Base-by-base conservation (phyloP, 1,284 basidiomycete genomes). In the Marasmius tenuissimus region DNA sequence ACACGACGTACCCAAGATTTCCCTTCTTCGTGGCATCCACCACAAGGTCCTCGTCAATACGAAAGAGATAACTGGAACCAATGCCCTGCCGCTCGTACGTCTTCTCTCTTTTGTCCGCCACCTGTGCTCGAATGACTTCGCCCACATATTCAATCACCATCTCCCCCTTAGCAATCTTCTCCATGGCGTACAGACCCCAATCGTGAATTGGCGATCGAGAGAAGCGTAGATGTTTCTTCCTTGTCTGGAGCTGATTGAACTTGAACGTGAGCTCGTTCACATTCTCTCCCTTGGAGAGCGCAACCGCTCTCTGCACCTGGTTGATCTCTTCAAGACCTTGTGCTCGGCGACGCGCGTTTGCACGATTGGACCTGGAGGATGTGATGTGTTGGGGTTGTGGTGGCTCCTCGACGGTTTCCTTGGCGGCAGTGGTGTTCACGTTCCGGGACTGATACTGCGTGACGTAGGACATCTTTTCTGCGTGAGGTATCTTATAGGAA, bases 141-240 rank as follows among this genome's bases (percentile, higher is more conserved):
- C 97, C 97, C 9, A 99, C 97, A 71, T 99, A 99, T 78, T 99
- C 97, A 76, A 99, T 98, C 49, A 99, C 97, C 95, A 99, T 98
- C 76, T 99, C 97, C 5, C 96, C 95, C 20, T 87, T 81, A 14
- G 93, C 88, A 69, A 99, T 98, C 70, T 88, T 87, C 80, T 97
- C 95, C 88, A 96, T 92, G 37, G 96, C 94, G 72, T 97, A 97
- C 70, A 99, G 74, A 4, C 97, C 97, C 92, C 97, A 99, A 69
- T 97, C 96, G 74, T 99, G 97, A 67, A 99, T 99, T 3, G 96
- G 95, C 34, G 94, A 96, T 58, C 96, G 86, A 9, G 96, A 92
- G 71, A 99, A 99, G 40, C 94, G 90, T 58, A 99, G 85, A 72
- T 98, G 95, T 80, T 99, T 99, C 86, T 99, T 99, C 64, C 97